These are phyloP conservation scores for Spongispora temasekensis DNA, from an alignment of 1,284 basidiomycete species.

Conservation along the genomic window DNA sequence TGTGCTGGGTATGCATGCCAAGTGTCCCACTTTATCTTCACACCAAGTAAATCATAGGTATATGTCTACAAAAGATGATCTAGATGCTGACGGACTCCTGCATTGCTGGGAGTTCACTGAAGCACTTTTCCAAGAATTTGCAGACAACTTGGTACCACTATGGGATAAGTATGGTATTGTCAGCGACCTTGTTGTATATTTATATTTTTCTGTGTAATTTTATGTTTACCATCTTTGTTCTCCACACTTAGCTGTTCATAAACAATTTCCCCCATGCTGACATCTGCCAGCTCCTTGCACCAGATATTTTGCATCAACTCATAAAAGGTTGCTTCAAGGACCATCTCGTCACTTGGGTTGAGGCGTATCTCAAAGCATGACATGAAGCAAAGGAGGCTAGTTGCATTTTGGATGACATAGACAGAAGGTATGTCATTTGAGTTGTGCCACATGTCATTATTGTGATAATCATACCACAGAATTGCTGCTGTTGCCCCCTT, in stretches of 20 bases:
- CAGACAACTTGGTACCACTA: neutral
- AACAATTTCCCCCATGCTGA: constrained; percentile 2
- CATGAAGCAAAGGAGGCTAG: neutral
- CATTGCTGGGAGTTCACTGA: neutral
- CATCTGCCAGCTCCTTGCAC: neutral
- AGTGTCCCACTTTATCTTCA: too few relatives aligned
- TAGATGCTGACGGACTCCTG: neutral
- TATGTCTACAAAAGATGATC: too few relatives aligned
- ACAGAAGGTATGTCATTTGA: neutral
- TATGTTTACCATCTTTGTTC: too few relatives aligned
- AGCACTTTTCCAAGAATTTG: too few relatives aligned
- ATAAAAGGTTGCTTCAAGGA: constrained; percentile 9
- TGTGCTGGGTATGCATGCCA: too few relatives aligned
- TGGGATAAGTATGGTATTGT: constrained; percentile 1
- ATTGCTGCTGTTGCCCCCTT: constrained; percentile 2
- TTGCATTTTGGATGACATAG: neutral
- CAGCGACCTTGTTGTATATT: neutral
- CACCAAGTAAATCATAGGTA: too few relatives aligned
- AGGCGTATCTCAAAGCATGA: neutral
- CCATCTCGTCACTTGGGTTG: constrained; percentile 3
- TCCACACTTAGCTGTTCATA: constrained; percentile 2
- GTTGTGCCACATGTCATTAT: neutral
- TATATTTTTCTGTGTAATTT: neutral
- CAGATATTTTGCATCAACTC: constrained; percentile 4
- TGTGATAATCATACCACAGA: neutral